Conservation (phyloP, 2,329 filamentous ascomycete species). For the Ophiostoma pallidulum region DNA sequence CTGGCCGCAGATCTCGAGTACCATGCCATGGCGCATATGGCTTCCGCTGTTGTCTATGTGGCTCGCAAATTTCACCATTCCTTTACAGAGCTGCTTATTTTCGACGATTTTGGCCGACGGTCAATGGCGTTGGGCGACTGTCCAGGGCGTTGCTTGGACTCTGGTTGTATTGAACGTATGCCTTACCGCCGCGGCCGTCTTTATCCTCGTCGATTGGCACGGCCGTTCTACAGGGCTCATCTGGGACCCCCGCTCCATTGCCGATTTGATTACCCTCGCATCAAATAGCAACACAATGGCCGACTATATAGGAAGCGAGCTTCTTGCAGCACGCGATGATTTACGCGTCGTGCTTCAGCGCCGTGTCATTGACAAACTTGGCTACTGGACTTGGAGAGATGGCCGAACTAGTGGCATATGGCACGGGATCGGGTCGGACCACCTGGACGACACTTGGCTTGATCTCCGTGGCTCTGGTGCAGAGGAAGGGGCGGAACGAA, state of each 20-base stretch:
- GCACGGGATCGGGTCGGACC: conserved; percentile 57
- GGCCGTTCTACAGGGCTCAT: conserved; percentile 61
- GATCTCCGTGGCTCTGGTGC: conserved; percentile 2
- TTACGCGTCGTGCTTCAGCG: conserved; percentile 45
- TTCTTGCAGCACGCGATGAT: conserved; percentile 40
- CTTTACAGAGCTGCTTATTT: conserved; percentile 70
- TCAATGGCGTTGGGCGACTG: conserved; percentile 68
- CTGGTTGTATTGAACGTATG: conserved; percentile 65
- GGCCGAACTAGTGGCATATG: conserved; percentile 56
- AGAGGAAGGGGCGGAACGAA: conserved; percentile 1
- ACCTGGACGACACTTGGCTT: conserved; percentile 12
- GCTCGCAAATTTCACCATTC: conserved; percentile 70
- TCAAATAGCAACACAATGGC: conserved; percentile 69
- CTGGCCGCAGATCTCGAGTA: conserved; percentile 40
- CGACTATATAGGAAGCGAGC: conserved; percentile 63
- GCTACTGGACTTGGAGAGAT: conserved; percentile 71
- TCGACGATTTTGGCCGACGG: conserved; percentile 47
- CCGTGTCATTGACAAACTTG: conserved; percentile 60
- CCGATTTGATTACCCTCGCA: conserved; percentile 69
- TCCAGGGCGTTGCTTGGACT: conserved; percentile 70
- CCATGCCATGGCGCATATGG: conserved; percentile 57
- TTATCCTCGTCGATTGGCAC: conserved; percentile 56
- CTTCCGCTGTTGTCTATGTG: conserved; percentile 61
- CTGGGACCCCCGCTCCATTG: conserved; percentile 78
- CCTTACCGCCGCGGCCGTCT: conserved; percentile 46